Conservation (phyloP, 257 asterid species). For the Solanum ahanhuiri region DNA sequence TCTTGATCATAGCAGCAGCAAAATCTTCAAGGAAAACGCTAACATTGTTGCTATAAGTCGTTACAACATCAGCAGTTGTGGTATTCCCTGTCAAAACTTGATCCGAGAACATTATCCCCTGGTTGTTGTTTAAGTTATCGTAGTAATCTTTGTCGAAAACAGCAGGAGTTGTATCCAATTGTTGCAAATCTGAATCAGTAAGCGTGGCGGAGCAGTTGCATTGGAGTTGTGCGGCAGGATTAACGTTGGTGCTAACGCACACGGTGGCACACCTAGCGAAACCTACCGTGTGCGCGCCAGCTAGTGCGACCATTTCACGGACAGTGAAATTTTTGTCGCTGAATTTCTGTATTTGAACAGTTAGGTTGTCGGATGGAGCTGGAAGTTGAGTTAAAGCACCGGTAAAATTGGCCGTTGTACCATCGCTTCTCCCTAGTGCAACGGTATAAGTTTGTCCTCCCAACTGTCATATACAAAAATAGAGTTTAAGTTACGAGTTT, state of each 20-base stretch:
- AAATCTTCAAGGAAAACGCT: neutral
- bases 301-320: slow-evolving; percentile 1
- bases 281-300: neutral
- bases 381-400: slow-evolving; percentile 2
- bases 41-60: neutral
- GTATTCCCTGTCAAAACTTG: neutral
- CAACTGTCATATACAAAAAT: neutral
- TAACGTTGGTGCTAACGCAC: neutral
- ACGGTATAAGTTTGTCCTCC: slow-evolving; percentile 4
- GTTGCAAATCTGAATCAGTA: neutral
- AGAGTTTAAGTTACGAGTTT: neutral
- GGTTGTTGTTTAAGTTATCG: neutral
- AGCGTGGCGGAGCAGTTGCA: neutral
- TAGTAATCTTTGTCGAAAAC: neutral
- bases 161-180: neutral
- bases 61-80: neutral
- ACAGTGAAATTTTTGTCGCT: neutral
- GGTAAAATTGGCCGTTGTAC: slow-evolving; percentile 1
- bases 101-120: slow-evolving; percentile 4
- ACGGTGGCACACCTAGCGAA: neutral
- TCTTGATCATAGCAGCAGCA: slow-evolving; percentile 8
- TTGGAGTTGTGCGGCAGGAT: neutral
- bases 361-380: neutral
- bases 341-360: neutral
- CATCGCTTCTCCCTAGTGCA: slow-evolving; percentile 1